Conservation (phyloP, 805 yeast species). For the Kazachstania psychrophila region DNA sequence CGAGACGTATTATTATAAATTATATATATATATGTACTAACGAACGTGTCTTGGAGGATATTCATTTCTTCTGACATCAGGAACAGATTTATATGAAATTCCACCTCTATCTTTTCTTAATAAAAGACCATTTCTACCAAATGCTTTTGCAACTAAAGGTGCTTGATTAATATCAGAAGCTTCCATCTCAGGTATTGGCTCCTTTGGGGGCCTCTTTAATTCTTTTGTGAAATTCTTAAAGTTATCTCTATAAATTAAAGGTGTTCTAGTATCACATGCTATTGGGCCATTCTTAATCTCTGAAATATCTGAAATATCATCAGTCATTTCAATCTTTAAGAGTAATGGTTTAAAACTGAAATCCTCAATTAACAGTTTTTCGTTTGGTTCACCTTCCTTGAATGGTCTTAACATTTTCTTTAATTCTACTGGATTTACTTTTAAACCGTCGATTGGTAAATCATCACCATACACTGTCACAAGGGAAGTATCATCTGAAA, state of each 20-base stretch:
- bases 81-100: conserved; percentile 28
- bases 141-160: conserved; percentile 27
- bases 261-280: conserved; percentile 18
- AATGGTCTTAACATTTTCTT: conserved; percentile 28
- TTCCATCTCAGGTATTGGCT: conserved; percentile 18
- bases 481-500: conserved; percentile 20
- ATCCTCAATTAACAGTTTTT: conserved; percentile 16
- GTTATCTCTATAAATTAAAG: conserved; percentile 18
- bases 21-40: not conserved
- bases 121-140: conserved; percentile 26
- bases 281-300: conserved; percentile 25
- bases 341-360: conserved; percentile 14
- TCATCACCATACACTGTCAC: conserved; percentile 29
- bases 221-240: conserved; percentile 22
- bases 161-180: conserved; percentile 5
- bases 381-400: conserved; percentile 29
- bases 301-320: conserved; percentile 21
- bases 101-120: conserved; percentile 30
- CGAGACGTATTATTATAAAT: not conserved
- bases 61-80: conserved; percentile 23
- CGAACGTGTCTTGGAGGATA: conserved; percentile 12
- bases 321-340: conserved; percentile 4
- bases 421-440: conserved; percentile 23
- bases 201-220: conserved; percentile 20
- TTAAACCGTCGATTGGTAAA: conserved; percentile 23